Evolutionary conservation across 2,329 filamentous ascomycete species (phyloP).

Genomic region (Sporothrix globosa): DNA sequence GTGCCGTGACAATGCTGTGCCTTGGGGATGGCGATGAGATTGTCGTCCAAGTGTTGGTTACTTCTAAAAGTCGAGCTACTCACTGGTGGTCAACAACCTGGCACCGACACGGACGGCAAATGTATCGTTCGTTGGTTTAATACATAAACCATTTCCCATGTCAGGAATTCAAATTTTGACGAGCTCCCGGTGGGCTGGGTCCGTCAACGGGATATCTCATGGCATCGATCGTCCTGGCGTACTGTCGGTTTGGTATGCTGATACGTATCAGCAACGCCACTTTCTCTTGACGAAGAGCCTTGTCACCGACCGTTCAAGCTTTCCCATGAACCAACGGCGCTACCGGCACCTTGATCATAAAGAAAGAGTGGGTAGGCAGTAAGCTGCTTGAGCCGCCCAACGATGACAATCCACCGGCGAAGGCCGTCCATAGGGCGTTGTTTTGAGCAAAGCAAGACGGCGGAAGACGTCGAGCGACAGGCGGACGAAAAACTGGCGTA

Average conservation of each 20-base stretch:
- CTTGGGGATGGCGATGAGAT: too few relatives aligned
- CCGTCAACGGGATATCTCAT: conserved; percentile 18
- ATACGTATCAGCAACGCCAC: neutral
- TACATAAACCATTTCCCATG: neutral
- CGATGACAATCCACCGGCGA: too few relatives aligned
- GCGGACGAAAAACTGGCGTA: too few relatives aligned
- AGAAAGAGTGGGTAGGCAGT: neutral
- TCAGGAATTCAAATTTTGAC: neutral
- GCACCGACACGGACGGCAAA: too few relatives aligned
- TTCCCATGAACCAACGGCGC: conserved; percentile 40
- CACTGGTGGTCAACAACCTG: too few relatives aligned
- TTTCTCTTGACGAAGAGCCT: neutral
- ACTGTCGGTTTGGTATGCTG: conserved; percentile 46
- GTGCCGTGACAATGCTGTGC: too few relatives aligned
- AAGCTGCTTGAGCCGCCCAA: neutral
- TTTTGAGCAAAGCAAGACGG: neutral
- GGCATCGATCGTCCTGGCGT: conserved; percentile 46
- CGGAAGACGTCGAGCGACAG: neutral
- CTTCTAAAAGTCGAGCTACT: neutral
- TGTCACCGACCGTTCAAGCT: conserved; percentile 38
- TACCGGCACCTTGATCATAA: neutral
- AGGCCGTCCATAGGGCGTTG: neutral
- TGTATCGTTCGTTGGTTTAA: too few relatives aligned
- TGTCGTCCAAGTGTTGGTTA: neutral
- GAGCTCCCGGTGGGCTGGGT: neutral